Conservation (phyloP, 148 eudicot species). For the Dysphania ambrosioides region DNA sequence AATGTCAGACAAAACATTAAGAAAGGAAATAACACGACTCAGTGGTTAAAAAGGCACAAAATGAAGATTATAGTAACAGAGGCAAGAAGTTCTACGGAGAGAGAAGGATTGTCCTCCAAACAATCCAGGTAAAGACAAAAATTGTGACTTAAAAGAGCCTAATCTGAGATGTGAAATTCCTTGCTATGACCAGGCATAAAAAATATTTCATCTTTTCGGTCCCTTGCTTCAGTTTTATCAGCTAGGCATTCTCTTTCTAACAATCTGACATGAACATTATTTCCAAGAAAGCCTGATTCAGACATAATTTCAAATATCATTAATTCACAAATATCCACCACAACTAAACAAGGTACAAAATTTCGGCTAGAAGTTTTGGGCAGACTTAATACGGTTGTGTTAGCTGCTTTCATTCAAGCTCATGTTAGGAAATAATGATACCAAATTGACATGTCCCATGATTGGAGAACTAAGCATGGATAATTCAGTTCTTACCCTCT, state of each 20-base stretch:
- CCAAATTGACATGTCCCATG: background rate
- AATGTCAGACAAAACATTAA: background rate
- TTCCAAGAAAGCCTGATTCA: background rate
- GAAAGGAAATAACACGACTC: background rate
- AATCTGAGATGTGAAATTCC: background rate
- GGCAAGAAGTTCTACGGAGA: background rate
- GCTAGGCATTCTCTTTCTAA: background rate
- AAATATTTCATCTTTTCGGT: background rate
- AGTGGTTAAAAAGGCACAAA: background rate
- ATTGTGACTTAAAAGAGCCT: background rate
- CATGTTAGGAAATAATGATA: background rate
- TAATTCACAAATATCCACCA: background rate
- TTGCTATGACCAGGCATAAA: background rate
- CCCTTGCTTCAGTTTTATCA: background rate
- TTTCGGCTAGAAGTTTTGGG: background rate
- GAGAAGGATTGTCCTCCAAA: background rate
- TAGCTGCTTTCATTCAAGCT: background rate
- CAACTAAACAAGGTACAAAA: background rate
- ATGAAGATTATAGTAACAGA: background rate
- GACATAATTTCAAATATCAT: background rate
- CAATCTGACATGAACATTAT: background rate
- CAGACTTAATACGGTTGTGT: background rate
- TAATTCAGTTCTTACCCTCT: background rate
- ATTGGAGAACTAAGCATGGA: background rate
- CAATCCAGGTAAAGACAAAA: slow-evolving; percentile 3